Evolutionary conservation across 2,329 filamentous ascomycete genomes (phyloP).

Genomic region (Verruconis gallopava): DNA sequence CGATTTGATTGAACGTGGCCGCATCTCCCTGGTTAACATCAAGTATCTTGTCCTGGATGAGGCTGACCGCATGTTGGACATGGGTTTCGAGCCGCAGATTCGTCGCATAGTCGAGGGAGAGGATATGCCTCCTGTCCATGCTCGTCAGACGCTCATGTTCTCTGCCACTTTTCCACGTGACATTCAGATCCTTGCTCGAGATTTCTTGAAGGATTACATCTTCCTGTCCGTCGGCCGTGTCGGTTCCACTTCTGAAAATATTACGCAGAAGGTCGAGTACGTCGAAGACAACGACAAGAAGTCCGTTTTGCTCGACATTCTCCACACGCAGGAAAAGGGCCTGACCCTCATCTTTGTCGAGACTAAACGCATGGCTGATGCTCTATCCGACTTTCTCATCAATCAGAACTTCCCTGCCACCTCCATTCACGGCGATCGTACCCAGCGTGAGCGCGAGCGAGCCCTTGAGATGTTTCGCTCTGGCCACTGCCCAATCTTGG

Average conservation of each 20-base stretch:
- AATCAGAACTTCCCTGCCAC: conserved; percentile 98
- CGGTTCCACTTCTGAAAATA: conserved; percentile 99
- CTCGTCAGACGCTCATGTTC: conserved; percentile 98
- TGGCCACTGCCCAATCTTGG: conserved; percentile 86
- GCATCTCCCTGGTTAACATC: conserved; percentile 95
- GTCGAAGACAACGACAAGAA: conserved; percentile 96
- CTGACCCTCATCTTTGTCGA: conserved; percentile 97
- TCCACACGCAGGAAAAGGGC: conserved; percentile 82
- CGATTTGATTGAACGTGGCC: conserved; percentile 94
- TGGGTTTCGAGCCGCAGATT: conserved; percentile 99
- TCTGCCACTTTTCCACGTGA: conserved; percentile 98
- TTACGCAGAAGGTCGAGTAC: conserved; percentile 97
- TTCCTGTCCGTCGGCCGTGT: conserved; percentile 98
- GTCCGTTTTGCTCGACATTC: conserved; percentile 90
- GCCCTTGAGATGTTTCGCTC: conserved; percentile 96
- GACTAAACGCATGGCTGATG: conserved; percentile 99
- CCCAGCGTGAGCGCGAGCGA: conserved; percentile 96
- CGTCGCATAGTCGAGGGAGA: conserved; percentile 96
- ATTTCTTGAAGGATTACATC: conserved; percentile 98
- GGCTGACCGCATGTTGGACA: conserved; percentile 99
- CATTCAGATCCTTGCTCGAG: conserved; percentile 96
- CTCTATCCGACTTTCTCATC: conserved; percentile 93
- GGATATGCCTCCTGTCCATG: conserved; percentile 78
- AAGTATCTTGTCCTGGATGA: conserved; percentile 98
- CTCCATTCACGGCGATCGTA: conserved; percentile 96